Conservation (phyloP, 345 rosid species). For the Corymbia maculata region DNA sequence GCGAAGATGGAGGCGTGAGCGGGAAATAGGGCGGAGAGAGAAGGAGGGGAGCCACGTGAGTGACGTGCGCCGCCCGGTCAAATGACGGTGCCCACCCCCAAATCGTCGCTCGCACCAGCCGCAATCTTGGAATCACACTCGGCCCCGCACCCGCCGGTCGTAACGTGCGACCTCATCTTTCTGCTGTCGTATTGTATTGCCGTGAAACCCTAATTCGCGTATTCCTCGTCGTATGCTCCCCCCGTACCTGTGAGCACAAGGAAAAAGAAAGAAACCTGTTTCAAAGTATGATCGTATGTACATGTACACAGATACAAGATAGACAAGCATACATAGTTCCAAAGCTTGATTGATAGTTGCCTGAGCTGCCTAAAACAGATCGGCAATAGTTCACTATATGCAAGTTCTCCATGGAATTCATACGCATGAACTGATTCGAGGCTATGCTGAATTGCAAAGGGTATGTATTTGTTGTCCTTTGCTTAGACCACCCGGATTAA, state of each 20-base stretch:
- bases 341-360: not conserved
- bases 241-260: not conserved
- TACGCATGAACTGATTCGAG: not conserved
- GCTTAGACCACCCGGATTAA: not conserved
- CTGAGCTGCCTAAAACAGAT: not conserved
- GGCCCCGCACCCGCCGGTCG: not conserved
- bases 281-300: too few relatives aligned
- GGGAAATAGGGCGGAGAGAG: not conserved
- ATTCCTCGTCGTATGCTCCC: not conserved
- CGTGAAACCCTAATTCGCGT: not conserved
- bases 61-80: conserved; percentile 6
- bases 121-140: conserved; percentile 9
- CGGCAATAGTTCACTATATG: not conserved
- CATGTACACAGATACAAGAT: not conserved
- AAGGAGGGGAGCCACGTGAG: conserved; percentile 4
- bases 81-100: conserved; percentile 23
- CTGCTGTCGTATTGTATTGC: not conserved
- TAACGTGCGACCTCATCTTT: not conserved
- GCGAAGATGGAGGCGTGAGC: not conserved
- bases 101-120: conserved; percentile 2
- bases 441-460: not conserved
- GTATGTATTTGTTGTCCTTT: not conserved
- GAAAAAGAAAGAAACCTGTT: not conserved
- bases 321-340: not conserved
- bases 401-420: not conserved